Conservation (phyloP, 108 stramenopile species). For the Cylindrotheca closterium region DNA sequence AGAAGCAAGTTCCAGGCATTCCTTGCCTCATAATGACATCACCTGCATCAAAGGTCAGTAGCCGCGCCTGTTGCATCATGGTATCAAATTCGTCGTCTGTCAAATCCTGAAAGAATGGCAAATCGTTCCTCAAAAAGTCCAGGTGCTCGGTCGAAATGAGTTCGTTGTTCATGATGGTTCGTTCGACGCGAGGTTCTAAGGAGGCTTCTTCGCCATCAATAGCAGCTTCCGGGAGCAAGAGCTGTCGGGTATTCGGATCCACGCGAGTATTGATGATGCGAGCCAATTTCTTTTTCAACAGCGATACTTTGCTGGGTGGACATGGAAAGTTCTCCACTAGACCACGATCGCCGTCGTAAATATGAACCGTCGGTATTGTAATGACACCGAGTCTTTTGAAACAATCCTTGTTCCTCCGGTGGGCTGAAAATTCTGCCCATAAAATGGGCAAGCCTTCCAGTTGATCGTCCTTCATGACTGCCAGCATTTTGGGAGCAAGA, state of each 20-base stretch:
- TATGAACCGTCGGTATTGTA: constrained; percentile 66
- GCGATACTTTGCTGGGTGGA: constrained; percentile 63
- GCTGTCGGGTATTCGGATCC: constrained; percentile 43
- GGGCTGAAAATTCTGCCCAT: constrained; percentile 47
- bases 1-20: constrained; percentile 60
- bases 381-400: constrained; percentile 52
- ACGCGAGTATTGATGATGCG: constrained; percentile 55
- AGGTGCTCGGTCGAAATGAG: constrained; percentile 49
- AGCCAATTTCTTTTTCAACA: constrained; percentile 62
- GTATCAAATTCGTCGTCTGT: constrained; percentile 57
- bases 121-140: constrained; percentile 40
- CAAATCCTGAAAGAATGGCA: constrained; percentile 69
- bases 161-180: constrained; percentile 46
- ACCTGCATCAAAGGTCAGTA: constrained; percentile 58
- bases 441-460: constrained; percentile 50
- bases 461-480: constrained; percentile 42
- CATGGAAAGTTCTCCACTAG: constrained; percentile 76
- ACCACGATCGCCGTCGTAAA: constrained; percentile 58
- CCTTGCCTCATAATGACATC: constrained; percentile 68
- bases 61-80: constrained; percentile 55
- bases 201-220: background rate
- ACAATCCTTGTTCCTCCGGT: constrained; percentile 53
- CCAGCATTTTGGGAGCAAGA: constrained; percentile 67
- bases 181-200: constrained; percentile 22
- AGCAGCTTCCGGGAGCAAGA: constrained; percentile 19